These are phyloP conservation scores for Maudiozyma bulderi DNA, from an alignment of 805 yeast genomes.

Conservation along the genomic window DNA sequence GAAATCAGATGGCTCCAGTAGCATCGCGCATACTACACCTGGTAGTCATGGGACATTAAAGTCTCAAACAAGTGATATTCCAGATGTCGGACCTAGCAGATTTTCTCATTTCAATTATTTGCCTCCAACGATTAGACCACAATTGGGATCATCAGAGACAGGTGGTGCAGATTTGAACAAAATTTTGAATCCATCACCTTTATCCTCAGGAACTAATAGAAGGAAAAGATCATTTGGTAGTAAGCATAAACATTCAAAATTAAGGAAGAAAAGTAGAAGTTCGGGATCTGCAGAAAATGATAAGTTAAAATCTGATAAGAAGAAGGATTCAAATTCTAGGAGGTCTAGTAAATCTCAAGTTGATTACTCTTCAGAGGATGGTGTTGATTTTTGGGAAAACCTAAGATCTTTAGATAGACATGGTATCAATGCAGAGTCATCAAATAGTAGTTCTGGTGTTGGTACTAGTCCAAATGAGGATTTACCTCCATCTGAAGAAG, in stretches of 20 bases:
- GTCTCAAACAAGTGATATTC: slow-evolving; percentile 19
- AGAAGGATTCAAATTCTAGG: not conserved
- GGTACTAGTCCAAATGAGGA: not conserved
- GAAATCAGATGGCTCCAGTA: slow-evolving; percentile 1
- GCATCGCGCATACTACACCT: not conserved
- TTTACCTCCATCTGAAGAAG: not conserved
- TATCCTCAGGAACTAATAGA: slow-evolving; percentile 2
- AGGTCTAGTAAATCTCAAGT: not conserved
- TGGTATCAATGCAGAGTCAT: not conserved
- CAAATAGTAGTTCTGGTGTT: not conserved
- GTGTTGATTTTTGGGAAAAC: slow-evolving; percentile 62
- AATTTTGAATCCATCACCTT: slow-evolving; percentile 32
- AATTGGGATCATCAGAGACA: slow-evolving; percentile 49
- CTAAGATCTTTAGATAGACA: slow-evolving; percentile 45
- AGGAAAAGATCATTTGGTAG: slow-evolving; percentile 6
- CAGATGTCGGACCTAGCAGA: slow-evolving; percentile 46
- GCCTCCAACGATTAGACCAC: slow-evolving; percentile 68
- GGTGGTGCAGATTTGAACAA: slow-evolving; percentile 38
- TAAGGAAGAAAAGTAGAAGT: slow-evolving; percentile 1
- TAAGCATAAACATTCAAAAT: slow-evolving; percentile 2
- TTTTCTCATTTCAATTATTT: slow-evolving; percentile 65
- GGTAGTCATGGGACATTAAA: slow-evolving; percentile 11
- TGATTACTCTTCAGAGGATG: slow-evolving; percentile 39
- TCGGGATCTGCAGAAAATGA: not conserved
- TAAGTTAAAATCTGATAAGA: not conserved